phyloP scores from a whole-genome alignment of 2,329 filamentous ascomycete species.

The Cladorrhinum sp. region DNA sequence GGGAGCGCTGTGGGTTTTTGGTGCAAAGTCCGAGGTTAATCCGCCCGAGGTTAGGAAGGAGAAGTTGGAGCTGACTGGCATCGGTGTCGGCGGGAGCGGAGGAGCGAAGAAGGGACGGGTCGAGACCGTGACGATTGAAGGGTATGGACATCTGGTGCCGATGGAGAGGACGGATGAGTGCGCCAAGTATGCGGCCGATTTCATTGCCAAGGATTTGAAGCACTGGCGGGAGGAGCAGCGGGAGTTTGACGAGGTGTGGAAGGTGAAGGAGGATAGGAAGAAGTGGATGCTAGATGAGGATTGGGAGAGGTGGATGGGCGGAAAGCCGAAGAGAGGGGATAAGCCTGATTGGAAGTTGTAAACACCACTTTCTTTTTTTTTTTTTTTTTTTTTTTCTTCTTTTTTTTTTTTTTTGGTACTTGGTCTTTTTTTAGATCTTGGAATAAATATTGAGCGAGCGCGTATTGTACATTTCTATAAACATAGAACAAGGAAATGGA shows the following conservation, averaged over 20 bases:
- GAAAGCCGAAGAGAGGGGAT: slow-evolving; percentile 13
- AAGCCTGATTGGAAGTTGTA: slow-evolving; percentile 8
- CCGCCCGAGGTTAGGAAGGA: slow-evolving; percentile 46
- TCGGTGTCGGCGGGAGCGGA: slow-evolving; percentile 65
- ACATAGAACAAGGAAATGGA: too few relatives aligned
- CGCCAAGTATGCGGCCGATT: slow-evolving; percentile 57
- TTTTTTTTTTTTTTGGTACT: too few relatives aligned
- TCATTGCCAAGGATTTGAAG: slow-evolving; percentile 55
- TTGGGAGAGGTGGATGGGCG: slow-evolving; percentile 52
- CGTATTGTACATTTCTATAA: too few relatives aligned
- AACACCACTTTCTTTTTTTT: neutral
- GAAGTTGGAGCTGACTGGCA: slow-evolving; percentile 63
- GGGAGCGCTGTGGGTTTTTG: slow-evolving; percentile 67
- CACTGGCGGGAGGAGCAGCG: slow-evolving; percentile 57
- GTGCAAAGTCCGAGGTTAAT: slow-evolving; percentile 57
- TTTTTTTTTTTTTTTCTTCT: too few relatives aligned
- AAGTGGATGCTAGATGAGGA: slow-evolving; percentile 49
- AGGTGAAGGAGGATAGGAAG: slow-evolving; percentile 51
- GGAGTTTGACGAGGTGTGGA: slow-evolving; percentile 55
- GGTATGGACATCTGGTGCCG: slow-evolving; percentile 74
- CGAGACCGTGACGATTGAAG: slow-evolving; percentile 59
- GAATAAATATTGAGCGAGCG: too few relatives aligned
- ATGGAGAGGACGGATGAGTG: slow-evolving; percentile 72
- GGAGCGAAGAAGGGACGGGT: slow-evolving; percentile 64
- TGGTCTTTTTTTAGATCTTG: neutral